phyloP scores from a whole-genome alignment of 257 asterid genomes.

The Datura wrightii region DNA sequence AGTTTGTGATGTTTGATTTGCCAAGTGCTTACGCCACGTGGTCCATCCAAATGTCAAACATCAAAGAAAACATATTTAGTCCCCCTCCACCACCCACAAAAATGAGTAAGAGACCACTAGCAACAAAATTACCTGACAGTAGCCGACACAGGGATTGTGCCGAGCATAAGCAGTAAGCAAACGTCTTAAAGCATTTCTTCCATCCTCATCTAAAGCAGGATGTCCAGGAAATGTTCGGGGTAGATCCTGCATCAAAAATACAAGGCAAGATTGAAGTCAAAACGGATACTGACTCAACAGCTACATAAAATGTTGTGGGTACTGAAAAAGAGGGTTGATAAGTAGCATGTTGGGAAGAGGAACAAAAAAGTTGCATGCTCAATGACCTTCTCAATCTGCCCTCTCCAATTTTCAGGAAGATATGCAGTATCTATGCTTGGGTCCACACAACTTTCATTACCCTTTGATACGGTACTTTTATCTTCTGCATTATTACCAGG shows the following conservation, averaged over 20 bases:
- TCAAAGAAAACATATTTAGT: constrained; percentile 1
- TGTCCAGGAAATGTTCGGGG: constrained; percentile 98
- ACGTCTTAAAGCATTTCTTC: constrained; percentile 94
- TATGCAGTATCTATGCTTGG: constrained; percentile 43
- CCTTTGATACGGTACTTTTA: constrained; percentile 45
- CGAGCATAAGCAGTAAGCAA: constrained; percentile 92
- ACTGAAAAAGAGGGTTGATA: constrained; percentile 21
- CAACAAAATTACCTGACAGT: constrained; percentile 74
- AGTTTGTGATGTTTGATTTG: constrained; percentile 14
- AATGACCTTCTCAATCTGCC: constrained; percentile 91
- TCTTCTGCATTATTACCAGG: constrained; percentile 43
- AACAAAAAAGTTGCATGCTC: constrained; percentile 24
- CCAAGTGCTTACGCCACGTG: neutral
- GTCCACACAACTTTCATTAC: constrained; percentile 37
- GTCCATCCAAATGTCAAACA: constrained; percentile 16
- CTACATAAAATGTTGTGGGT: neutral
- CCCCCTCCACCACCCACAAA: neutral
- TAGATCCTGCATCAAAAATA: constrained; percentile 63
- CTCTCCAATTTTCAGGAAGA: constrained; percentile 80
- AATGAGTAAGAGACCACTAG: neutral
- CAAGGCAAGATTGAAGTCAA: constrained; percentile 1
- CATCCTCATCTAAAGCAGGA: constrained; percentile 94
- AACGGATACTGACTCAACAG: constrained; percentile 1
- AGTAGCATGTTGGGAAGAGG: constrained; percentile 30
- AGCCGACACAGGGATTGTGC: constrained; percentile 93